Percentiles rank a stretch among this genome's conserved stretches.
Conservation (phyloP, 106 monocot species). For the Dioscorea zingiberensis region DNA sequence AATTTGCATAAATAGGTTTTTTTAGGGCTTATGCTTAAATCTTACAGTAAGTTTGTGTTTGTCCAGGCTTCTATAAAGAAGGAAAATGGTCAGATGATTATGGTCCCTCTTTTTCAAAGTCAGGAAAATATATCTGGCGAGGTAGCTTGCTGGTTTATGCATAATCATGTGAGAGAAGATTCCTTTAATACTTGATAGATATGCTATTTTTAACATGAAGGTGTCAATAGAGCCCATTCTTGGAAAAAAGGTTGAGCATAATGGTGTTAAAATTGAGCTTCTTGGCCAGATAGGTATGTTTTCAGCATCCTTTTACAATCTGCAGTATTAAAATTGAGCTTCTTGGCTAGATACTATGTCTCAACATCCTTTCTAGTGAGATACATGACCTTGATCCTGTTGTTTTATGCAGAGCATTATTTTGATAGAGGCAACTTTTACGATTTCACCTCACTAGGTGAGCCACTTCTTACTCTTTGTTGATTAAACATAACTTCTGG, state of each 20-base stretch:
- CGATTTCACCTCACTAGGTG: conserved; percentile 96
- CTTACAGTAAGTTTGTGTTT: background rate
- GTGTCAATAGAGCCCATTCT: conserved; percentile 73
- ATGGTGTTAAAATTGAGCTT: conserved; percentile 90
- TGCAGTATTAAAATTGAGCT: background rate
- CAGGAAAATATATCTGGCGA: conserved; percentile 86
- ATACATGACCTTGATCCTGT: background rate
- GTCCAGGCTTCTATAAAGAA: conserved; percentile 81
- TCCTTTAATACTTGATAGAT: background rate
- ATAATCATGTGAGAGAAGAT: background rate
- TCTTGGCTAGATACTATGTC: background rate
- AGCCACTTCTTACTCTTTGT: conserved; percentile 1
- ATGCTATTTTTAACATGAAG: conserved; percentile 25
- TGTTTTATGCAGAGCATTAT: conserved; percentile 68
- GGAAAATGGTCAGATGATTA: conserved; percentile 72
- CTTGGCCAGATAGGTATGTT: conserved; percentile 88
- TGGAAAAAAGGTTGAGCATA: conserved; percentile 93
- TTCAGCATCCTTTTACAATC: background rate
- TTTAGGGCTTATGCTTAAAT: background rate
- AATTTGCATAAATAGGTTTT: too few relatives aligned
- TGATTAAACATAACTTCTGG: too few relatives aligned
- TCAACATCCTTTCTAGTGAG: too few relatives aligned
- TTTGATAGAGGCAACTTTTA: conserved; percentile 94
- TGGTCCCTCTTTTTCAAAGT: conserved; percentile 87
- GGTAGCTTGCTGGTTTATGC: conserved; percentile 24